phyloP scores from a whole-genome alignment of 2,329 filamentous ascomycete species.

The Ophiostoma sp. region DNA sequence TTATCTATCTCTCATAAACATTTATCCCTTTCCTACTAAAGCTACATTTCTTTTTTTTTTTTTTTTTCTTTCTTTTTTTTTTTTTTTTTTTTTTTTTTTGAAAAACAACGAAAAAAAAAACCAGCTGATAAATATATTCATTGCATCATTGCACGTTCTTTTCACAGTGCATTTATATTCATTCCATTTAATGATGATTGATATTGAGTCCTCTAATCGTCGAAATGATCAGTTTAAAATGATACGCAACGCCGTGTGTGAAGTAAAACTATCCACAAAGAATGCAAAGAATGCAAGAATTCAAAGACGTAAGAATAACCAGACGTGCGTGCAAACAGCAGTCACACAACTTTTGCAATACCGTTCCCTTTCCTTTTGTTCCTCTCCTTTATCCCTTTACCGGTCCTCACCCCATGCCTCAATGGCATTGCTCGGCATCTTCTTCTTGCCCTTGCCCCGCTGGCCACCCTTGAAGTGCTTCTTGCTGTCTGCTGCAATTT shows the following conservation, averaged over 20 bases:
- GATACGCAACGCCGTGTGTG: background rate
- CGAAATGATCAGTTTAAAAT: background rate
- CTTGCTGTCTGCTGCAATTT: constrained; percentile 68
- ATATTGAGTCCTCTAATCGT: background rate
- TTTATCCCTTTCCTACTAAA: no score
- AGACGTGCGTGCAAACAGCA: background rate
- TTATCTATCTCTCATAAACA: no score
- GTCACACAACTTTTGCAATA: background rate
- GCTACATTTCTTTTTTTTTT: background rate
- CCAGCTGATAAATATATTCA: no score
- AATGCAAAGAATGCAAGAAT: background rate
- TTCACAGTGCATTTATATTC: background rate
- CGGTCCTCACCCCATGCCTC: constrained; percentile 21
- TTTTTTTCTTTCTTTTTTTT: background rate
- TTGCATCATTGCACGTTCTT: background rate
- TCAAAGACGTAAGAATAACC: background rate
- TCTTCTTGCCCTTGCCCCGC: constrained; percentile 48
- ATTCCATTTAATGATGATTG: no score
- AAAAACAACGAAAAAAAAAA: background rate
- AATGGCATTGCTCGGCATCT: constrained; percentile 28
- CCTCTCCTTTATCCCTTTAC: background rate
- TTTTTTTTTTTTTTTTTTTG: no score
- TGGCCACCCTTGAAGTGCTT: constrained; percentile 90
- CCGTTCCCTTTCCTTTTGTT: background rate
- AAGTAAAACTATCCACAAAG: background rate